Evolutionary conservation across 1,139 yeast species (phyloP), one percentile per base, ranked within the genome.

Genomic region (Candida sp.): DNA sequence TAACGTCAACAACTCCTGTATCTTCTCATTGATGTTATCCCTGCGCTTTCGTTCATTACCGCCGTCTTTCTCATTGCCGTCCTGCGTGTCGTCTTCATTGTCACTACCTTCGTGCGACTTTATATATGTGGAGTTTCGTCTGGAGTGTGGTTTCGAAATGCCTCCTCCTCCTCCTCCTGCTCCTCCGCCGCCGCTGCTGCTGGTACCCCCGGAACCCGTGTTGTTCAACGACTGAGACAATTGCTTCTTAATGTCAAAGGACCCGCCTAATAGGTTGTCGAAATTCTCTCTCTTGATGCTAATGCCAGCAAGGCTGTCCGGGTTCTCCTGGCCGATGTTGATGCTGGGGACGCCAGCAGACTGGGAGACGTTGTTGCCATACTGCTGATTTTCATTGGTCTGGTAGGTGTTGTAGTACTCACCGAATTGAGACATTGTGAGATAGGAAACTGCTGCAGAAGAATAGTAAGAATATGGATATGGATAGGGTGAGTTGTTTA

Each of bases 1-100:
- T 48, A 89, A 68, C 1, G 81, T 75, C 46, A 91, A 79, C 42
- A 93, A 75, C 60, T 92, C 97, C 61, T 89, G 96, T 51, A 93
- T 93, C 63, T 87, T 86, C 48, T 91, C 97, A 64, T 92, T 92
- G 67, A 93, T 90, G 62, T 89, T 90, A 66, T 92, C 98, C 53
- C 96, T 77, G 54, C 97, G 81, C 57, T 90, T 85, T 12, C 96
- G 73, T 69, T 67, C 88, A 59, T 69, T 81, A 47, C 71, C 84
- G 45, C 69, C 75, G 31, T 69, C 76, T 35, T 70, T 76, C 32
- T 70, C 73, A 33, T 70, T 72, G 32, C 64, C 69, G n/a, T 60
- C 65, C 32, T 70, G 33, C 35, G 69, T 73, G 30, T 70, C 73
- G 12, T 60, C 65, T 34, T 70, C 74, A 48, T 62, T 64, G 44